Evolutionary conservation across 176 grass and related monocot species (phyloP), one percentile per base, ranked within the genome.

Genomic region (Tuctoria greenei): DNA sequence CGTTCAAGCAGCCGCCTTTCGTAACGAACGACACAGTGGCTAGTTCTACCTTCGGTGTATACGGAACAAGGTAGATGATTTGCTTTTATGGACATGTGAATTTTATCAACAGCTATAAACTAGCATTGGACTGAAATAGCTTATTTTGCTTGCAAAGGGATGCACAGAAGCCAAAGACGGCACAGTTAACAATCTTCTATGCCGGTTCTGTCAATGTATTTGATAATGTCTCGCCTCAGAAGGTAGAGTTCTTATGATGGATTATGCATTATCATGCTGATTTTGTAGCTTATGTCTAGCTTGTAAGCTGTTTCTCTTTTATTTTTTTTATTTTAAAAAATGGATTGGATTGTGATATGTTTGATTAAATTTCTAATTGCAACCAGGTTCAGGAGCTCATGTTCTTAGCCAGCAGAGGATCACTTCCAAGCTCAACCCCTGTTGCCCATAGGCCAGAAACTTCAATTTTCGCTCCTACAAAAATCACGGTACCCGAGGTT

Each of bases 181-280:
- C 92, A 14, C 95, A 92, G n/a, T 41, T 99, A 49, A 99, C 95
- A 4, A 92, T 99, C 59, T 95, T 99, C 76, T 99, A 92, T 16
- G 89, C 85, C 15, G 92, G 95, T 45, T 77, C 77, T 57, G 95
- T 99, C 41, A 94, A 84, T 76, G 92, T 93, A 43, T 99, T 88
- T 62, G 83, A 95, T 41, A 89, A 95, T 44, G 47, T 99, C 74
- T 82, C 92, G 3, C 31, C 84, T 8, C 87, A 95, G 24, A 95
- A 95, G 91, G 95, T 95, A 85, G 47, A 7, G 31, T 71, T 80
- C 2, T 49, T 24, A 14, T 7, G 9, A 54, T 44, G 35, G n/a
- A 67, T 46, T 37, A 8, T 31, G 5, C 47, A 66, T 62, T 66
- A 71, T 36, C 14, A 39, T 74, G 61, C 50, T 72, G 37, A 21